Evolutionary conservation across 345 rosid genomes (phyloP).

Genomic region (Dimocarpus longan): DNA sequence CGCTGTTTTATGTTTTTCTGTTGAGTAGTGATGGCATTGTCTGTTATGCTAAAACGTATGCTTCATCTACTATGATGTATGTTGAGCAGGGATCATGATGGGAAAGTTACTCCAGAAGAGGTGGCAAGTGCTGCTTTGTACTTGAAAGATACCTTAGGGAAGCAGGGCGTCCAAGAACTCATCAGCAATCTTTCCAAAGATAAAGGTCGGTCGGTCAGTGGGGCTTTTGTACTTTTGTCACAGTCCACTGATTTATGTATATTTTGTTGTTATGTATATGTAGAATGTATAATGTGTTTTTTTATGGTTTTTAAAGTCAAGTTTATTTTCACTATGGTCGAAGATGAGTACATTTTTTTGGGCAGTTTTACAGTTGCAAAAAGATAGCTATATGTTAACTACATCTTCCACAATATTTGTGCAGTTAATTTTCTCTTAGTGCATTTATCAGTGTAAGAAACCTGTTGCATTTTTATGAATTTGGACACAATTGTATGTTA

Average conservation of each 20-base stretch:
- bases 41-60: neutral
- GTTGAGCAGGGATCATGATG: slow-evolving; percentile 70
- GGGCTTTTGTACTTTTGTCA: neutral
- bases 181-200: slow-evolving; percentile 80
- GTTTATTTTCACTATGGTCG: no score
- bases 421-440: neutral
- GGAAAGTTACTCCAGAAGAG: slow-evolving; percentile 88
- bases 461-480: neutral
- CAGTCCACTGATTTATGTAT: neutral
- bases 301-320: neutral
- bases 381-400: no score
- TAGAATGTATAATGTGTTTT: neutral
- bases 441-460: neutral
- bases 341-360: neutral
- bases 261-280: neutral
- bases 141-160: slow-evolving; percentile 70
- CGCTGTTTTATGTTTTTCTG: neutral
- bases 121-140: slow-evolving; percentile 83
- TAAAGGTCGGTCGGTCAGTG: slow-evolving; percentile 47
- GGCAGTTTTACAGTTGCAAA: neutral
- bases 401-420: no score
- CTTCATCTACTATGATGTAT: slow-evolving; percentile 3
- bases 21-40: neutral
- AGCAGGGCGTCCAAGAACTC: slow-evolving; percentile 76
- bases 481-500: no score